These are phyloP conservation scores for Pleoardoris graminearum DNA, from an alignment of 2,329 filamentous ascomycete genomes.

Conservation along the genomic window DNA sequence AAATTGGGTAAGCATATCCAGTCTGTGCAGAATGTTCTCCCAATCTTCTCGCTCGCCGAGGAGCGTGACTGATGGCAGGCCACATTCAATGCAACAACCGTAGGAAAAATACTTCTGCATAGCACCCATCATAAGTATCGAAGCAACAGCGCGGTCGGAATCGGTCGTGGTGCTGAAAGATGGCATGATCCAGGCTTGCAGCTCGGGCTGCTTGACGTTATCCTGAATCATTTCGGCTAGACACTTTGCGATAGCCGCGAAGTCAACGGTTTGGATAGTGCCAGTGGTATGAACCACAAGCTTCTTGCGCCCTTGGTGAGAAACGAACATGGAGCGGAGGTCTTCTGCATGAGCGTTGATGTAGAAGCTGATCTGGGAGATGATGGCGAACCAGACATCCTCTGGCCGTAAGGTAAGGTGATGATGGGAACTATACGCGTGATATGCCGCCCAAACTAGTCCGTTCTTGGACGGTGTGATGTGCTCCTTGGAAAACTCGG, in stretches of 20 bases:
- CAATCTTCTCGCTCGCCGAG: constrained; percentile 55
- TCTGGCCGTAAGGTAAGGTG: constrained; percentile 26
- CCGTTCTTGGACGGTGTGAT: neutral
- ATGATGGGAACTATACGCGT: neutral
- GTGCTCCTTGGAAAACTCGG: neutral
- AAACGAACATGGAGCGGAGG: constrained; percentile 27
- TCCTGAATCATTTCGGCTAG: constrained; percentile 47
- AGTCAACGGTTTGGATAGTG: constrained; percentile 11
- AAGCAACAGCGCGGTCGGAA: constrained; percentile 49
- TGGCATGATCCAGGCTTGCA: constrained; percentile 56
- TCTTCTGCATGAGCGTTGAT: constrained; percentile 19
- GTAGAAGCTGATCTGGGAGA: constrained; percentile 25
- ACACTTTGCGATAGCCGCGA: constrained; percentile 23
- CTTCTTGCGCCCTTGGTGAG: constrained; percentile 27
- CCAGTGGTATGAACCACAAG: neutral
- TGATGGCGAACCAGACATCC: constrained; percentile 27
- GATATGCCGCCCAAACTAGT: neutral
- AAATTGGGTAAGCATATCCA: constrained; percentile 51
- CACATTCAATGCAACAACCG: constrained; percentile 43
- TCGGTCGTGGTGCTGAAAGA: constrained; percentile 56
- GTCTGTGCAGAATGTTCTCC: constrained; percentile 45
- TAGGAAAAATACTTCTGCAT: constrained; percentile 56
- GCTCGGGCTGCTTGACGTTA: constrained; percentile 47
- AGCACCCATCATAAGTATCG: constrained; percentile 57
- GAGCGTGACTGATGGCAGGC: constrained; percentile 58